A percentile compares a stretch with the other conserved stretches of the same genome.
phyloP scores from a whole-genome alignment of 441 rosid species.

The Pelargonium myrrhifolium region DNA sequence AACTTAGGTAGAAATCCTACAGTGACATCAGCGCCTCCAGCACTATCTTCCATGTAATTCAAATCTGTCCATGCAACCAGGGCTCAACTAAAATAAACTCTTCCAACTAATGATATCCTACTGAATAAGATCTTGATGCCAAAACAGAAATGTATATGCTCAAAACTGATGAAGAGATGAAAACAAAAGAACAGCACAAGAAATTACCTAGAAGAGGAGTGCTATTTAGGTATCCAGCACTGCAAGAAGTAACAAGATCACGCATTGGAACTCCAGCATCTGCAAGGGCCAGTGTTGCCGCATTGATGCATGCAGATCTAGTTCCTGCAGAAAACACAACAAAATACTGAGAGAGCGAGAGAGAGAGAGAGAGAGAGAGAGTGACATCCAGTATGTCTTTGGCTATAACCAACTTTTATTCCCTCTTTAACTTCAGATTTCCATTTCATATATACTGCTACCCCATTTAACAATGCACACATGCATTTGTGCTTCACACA shows the following conservation, averaged over 20 bases:
- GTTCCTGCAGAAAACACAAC: conserved; percentile 45
- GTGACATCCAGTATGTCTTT: too few species aligned
- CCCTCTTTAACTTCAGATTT: too few species aligned
- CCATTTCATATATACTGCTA: too few species aligned
- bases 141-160: neutral
- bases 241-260: conserved; percentile 81
- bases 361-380: neutral
- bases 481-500: too few species aligned
- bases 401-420: too few species aligned
- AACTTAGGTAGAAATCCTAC: conserved; percentile 72
- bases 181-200: neutral
- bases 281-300: conserved; percentile 82
- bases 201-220: conserved; percentile 68
- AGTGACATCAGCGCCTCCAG: conserved; percentile 91
- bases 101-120: neutral
- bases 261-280: conserved; percentile 96
- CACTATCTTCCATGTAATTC: conserved; percentile 88
- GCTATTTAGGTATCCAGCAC: conserved; percentile 81
- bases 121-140: neutral
- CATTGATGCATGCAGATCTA: conserved; percentile 93
- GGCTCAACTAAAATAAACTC: neutral
- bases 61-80: conserved; percentile 36
- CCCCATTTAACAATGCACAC: too few species aligned
- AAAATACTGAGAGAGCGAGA: neutral
- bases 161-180: neutral